A percentile compares a stretch with the other conserved stretches of the same genome.
phyloP scores from a whole-genome alignment of 495 filamentous ascomycete genomes.

The Trichoderma gamsii region DNA sequence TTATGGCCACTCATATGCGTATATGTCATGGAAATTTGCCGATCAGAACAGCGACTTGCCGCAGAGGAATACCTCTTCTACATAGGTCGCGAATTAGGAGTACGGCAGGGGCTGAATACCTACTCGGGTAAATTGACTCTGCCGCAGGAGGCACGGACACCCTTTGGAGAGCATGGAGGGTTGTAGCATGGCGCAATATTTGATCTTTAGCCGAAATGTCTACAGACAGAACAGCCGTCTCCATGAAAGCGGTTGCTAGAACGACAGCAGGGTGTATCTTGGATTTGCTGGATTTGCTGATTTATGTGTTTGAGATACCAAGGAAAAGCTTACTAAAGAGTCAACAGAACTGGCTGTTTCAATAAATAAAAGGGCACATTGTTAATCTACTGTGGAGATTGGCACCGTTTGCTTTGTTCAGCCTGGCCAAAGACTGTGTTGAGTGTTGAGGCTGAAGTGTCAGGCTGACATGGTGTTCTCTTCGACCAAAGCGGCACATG shows the following conservation, averaged over 20 bases:
- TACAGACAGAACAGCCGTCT: too few species aligned
- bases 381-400: too few species aligned
- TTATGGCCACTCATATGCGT: constrained; percentile 5
- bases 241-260: neutral
- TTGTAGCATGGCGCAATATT: neutral
- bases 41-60: neutral
- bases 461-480: too few species aligned
- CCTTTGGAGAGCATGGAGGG: neutral
- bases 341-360: too few species aligned
- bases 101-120: neutral
- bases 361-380: too few species aligned
- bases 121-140: neutral
- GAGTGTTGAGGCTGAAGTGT: too few species aligned
- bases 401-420: too few species aligned
- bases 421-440: too few species aligned
- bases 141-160: neutral
- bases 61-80: neutral
- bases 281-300: neutral
- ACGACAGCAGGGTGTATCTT: neutral
- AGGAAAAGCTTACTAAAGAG: neutral
- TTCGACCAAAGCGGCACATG: too few species aligned
- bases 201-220: too few species aligned
- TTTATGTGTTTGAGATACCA: neutral
- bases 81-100: constrained; percentile 4
- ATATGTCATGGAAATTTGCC: neutral